Evolutionary conservation across 163 green algal genomes (phyloP).

Genomic region (Volvox carteri): DNA sequence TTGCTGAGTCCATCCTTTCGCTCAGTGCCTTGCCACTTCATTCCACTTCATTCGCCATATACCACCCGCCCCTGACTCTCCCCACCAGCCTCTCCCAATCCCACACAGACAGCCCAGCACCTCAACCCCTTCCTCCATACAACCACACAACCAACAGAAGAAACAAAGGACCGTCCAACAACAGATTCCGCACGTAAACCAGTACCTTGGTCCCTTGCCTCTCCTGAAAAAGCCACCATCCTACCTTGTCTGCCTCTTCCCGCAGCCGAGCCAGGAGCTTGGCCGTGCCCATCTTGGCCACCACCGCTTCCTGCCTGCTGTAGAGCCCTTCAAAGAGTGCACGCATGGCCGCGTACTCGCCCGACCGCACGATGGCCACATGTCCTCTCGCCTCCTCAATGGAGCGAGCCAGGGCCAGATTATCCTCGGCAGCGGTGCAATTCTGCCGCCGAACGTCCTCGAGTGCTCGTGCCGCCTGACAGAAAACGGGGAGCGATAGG

Average conservation of each 20-base stretch:
- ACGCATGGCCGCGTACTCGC: slow-evolving; percentile 79
- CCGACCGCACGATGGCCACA: slow-evolving; percentile 83
- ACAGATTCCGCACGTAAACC: too few relatives aligned
- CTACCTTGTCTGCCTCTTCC: slow-evolving; percentile 63
- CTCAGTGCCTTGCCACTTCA: too few relatives aligned
- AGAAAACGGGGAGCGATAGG: background rate
- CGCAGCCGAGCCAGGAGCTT: slow-evolving; percentile 63
- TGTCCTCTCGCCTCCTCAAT: slow-evolving; percentile 80
- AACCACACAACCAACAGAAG: too few relatives aligned
- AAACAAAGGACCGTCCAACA: too few relatives aligned
- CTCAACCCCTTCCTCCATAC: too few relatives aligned
- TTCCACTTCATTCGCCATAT: too few relatives aligned
- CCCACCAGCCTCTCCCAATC: too few relatives aligned
- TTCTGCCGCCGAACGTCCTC: slow-evolving; percentile 69
- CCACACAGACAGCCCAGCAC: too few relatives aligned
- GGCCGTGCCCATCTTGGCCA: slow-evolving; percentile 67
- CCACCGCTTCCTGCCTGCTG: slow-evolving; percentile 71
- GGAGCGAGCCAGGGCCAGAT: slow-evolving; percentile 42
- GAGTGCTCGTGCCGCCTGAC: slow-evolving; percentile 61
- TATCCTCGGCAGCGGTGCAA: slow-evolving; percentile 45
- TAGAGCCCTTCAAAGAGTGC: slow-evolving; percentile 76
- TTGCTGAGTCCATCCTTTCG: too few relatives aligned
- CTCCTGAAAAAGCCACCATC: too few relatives aligned
- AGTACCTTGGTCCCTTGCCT: too few relatives aligned
- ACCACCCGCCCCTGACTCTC: too few relatives aligned